phyloP scores from a whole-genome alignment of 768 basidiomycete genomes.

The Daedalea quercina region DNA sequence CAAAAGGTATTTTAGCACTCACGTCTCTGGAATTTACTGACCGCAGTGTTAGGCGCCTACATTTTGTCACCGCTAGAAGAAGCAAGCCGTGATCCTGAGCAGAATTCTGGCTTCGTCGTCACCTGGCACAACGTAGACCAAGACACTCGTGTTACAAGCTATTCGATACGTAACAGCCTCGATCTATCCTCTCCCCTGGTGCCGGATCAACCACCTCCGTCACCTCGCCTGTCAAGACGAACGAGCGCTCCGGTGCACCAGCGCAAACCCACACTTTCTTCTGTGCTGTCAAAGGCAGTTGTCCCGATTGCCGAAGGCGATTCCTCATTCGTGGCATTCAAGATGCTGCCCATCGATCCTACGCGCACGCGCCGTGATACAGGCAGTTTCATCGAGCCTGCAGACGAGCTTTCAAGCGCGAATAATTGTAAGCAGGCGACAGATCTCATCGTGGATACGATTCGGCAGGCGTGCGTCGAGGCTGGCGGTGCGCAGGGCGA shows the following conservation, averaged over 20 bases:
- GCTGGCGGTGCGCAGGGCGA: conserved; percentile 38
- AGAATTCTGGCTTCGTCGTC: conserved; percentile 86
- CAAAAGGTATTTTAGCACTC: conserved; percentile 50
- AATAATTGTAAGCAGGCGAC: conserved; percentile 72
- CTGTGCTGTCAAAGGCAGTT: conserved; percentile 31
- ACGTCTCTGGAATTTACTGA: not conserved
- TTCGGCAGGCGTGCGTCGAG: conserved; percentile 62
- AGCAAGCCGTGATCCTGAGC: conserved; percentile 76
- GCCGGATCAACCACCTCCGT: conserved; percentile 7
- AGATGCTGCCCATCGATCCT: conserved; percentile 70
- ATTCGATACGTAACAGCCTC: conserved; percentile 73
- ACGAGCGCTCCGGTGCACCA: conserved; percentile 5
- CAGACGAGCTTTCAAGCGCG: conserved; percentile 56
- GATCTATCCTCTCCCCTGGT: conserved; percentile 24
- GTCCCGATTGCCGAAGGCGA: conserved; percentile 26
- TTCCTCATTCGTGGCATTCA: conserved; percentile 66
- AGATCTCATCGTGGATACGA: conserved; percentile 65
- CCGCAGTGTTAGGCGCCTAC: conserved; percentile 64
- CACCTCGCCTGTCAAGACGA: conserved; percentile 6
- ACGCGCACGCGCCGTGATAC: conserved; percentile 40
- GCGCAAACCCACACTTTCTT: conserved; percentile 21
- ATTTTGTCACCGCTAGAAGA: conserved; percentile 93
- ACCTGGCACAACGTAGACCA: conserved; percentile 67
- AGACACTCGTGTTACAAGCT: conserved; percentile 74
- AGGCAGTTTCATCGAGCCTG: conserved; percentile 47